These are phyloP conservation scores for Botrytis aclada DNA, from an alignment of 2,329 filamentous ascomycete genomes.

Conservation along the genomic window DNA sequence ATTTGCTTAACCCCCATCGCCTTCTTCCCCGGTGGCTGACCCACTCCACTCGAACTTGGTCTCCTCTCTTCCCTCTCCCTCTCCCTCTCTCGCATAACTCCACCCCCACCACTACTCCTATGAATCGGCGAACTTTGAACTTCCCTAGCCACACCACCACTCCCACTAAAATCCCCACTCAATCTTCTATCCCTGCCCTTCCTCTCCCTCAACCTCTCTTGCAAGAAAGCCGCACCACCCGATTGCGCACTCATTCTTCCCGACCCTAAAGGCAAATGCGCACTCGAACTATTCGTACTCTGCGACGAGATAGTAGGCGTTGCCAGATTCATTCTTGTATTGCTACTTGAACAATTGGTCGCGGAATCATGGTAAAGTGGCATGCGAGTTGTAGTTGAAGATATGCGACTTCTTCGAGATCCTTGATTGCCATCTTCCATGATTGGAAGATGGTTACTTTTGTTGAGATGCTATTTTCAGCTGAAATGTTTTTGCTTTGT, in stretches of 20 bases:
- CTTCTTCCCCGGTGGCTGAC: constrained; percentile 39
- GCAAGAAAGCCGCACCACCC: constrained; percentile 33
- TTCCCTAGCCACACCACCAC: constrained; percentile 23
- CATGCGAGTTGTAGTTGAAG: constrained; percentile 19
- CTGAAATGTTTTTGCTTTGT: background rate
- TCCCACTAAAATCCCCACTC: constrained; percentile 28
- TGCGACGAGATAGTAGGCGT: constrained; percentile 24
- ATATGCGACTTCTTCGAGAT: constrained; percentile 15
- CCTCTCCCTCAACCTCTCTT: constrained; percentile 38
- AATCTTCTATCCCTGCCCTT: constrained; percentile 35
- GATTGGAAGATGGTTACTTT: constrained; percentile 1
- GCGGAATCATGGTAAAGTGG: constrained; percentile 17
- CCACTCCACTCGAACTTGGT: constrained; percentile 33
- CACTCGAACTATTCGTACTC: constrained; percentile 23
- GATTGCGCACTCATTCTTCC: constrained; percentile 19
- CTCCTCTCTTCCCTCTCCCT: constrained; percentile 30
- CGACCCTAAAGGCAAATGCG: constrained; percentile 21
- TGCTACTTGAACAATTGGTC: constrained; percentile 26
- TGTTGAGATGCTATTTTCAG: background rate
- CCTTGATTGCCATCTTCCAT: constrained; percentile 21
- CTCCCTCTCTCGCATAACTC: constrained; percentile 22
- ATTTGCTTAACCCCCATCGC: constrained; percentile 64
- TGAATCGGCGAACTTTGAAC: constrained; percentile 36
- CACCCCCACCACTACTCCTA: constrained; percentile 7
- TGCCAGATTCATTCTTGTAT: constrained; percentile 28